Evolutionary conservation across 2,329 filamentous ascomycete genomes (phyloP).

Genomic region (Beauveria pseudobassiana): DNA sequence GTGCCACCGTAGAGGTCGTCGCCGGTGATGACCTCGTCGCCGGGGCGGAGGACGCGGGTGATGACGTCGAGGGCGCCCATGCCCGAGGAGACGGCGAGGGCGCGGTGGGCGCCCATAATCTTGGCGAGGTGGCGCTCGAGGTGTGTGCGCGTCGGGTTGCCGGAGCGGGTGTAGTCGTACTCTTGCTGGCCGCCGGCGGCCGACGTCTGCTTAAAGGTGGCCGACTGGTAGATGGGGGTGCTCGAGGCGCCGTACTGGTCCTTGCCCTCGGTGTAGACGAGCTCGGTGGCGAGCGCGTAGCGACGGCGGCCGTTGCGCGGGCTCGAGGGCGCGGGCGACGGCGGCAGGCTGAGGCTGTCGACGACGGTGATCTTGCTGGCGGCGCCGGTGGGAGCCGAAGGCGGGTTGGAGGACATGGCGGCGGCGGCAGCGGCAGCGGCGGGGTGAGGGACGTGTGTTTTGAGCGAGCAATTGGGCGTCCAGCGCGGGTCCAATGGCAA

Average conservation of each 20-base stretch:
- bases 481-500: conserved; percentile 2
- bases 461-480: conserved; percentile 1
- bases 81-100: conserved; percentile 87
- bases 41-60: conserved; percentile 78
- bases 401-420: conserved; percentile 14
- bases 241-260: conserved; percentile 97
- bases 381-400: conserved; percentile 21
- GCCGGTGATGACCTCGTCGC: conserved; percentile 94
- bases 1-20: conserved; percentile 96
- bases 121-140: conserved; percentile 95
- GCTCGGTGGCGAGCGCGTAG: conserved; percentile 90
- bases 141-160: conserved; percentile 93
- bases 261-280: conserved; percentile 91
- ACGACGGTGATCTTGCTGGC: conserved; percentile 66
- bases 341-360: conserved; percentile 74
- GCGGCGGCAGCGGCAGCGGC: conserved; percentile 28
- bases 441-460: not conserved
- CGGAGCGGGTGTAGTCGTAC: conserved; percentile 97
- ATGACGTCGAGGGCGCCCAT: conserved; percentile 98
- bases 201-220: conserved; percentile 92
- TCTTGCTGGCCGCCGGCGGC: conserved; percentile 71
- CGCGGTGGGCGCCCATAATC: conserved; percentile 93
- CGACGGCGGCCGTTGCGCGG: conserved; percentile 72
- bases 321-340: conserved; percentile 87
- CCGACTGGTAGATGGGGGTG: conserved; percentile 95